A percentile compares a stretch with the other conserved stretches of the same genome.
Evolutionary conservation across 2,329 filamentous ascomycete species (phyloP).

Genomic region (Sclerotinia sclerotiorum): DNA sequence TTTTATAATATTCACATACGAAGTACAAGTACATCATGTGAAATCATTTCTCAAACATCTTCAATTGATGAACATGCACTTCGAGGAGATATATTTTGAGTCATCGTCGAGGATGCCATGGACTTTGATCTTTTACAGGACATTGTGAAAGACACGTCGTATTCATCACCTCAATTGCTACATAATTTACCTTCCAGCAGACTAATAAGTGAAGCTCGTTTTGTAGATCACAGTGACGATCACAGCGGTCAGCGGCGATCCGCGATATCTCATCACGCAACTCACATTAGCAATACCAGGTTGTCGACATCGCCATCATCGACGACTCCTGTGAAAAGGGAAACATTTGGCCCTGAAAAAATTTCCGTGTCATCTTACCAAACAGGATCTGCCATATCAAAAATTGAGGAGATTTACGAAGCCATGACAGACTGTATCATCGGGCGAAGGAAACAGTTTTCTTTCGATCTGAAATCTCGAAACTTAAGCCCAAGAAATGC

Average conservation of each 20-base stretch:
- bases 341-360: background rate
- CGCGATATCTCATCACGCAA: background rate
- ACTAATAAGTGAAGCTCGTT: background rate
- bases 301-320: background rate
- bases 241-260: background rate
- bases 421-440: slow-evolving; percentile 50
- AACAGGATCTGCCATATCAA: slow-evolving; percentile 45
- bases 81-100: background rate
- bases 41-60: background rate
- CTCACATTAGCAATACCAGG: background rate
- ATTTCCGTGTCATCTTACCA: slow-evolving; percentile 28
- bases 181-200: slow-evolving; percentile 29
- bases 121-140: slow-evolving; percentile 28
- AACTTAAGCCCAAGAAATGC: background rate
- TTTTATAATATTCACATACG: background rate
- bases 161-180: slow-evolving; percentile 27
- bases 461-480: slow-evolving; percentile 43
- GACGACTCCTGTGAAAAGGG: background rate
- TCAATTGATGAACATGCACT: background rate
- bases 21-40: background rate
- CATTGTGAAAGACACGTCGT: slow-evolving; percentile 18
- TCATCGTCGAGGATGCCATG: slow-evolving; percentile 24
- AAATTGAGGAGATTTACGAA: slow-evolving; percentile 57
- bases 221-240: background rate
- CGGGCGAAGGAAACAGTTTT: slow-evolving; percentile 47